Percentiles rank a stretch among this genome's conserved stretches.
phyloP scores from a whole-genome alignment of 2,329 filamentous ascomycete genomes.

The Pestalotiopsis fici region DNA sequence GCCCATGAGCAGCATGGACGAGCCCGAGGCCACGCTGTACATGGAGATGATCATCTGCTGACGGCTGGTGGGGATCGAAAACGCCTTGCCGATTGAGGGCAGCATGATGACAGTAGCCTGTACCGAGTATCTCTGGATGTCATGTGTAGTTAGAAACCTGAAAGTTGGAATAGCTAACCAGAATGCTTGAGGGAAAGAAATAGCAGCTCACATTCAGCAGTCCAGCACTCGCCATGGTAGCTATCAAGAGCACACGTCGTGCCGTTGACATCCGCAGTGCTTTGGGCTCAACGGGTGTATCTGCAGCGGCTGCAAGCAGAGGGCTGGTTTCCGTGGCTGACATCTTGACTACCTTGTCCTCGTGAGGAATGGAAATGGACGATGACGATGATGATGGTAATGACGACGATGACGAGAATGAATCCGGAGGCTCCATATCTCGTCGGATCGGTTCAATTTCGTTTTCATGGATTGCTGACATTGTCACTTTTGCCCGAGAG shows the following conservation, averaged over 20 bases:
- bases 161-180: not conserved
- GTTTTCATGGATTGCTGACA: not conserved
- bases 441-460: not conserved
- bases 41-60: not conserved
- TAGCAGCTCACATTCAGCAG: not conserved
- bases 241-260: not conserved
- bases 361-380: not conserved
- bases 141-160: not conserved
- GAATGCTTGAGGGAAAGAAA: not conserved
- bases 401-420: not conserved
- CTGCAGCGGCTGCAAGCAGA: not conserved
- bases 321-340: not conserved
- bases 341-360: not conserved
- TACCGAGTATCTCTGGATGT: not conserved
- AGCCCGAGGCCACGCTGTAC: slow-evolving; percentile 17
- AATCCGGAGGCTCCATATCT: not conserved
- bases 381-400: not conserved
- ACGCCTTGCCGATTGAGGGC: not conserved
- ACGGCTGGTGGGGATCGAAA: not conserved
- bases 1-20: slow-evolving; percentile 53
- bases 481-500: not conserved
- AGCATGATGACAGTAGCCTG: not conserved
- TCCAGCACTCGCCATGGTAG: not conserved
- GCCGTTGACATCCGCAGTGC: not conserved
- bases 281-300: not conserved